A percentile compares a stretch with the other conserved stretches of the same genome.
These are phyloP conservation scores for Tillandsia fasciculata DNA, from an alignment of 176 grass and related monocot genomes.

Conservation along the genomic window DNA sequence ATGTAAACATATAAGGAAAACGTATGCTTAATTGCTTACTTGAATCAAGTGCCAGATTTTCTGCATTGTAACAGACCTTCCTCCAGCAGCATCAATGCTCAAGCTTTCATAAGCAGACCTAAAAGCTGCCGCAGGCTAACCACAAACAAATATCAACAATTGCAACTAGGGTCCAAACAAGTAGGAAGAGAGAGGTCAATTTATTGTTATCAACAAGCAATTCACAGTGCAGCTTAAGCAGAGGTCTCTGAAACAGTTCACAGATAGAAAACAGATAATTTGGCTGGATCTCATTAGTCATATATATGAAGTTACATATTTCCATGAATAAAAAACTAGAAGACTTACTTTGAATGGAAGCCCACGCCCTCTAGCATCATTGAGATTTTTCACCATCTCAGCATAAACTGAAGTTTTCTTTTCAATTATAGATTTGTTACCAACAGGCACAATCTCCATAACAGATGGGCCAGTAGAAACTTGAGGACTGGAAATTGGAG, in stretches of 20 bases:
- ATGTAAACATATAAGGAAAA: not conserved
- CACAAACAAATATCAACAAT: slow-evolving; percentile 28
- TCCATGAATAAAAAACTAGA: slow-evolving; percentile 15
- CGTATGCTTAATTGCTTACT: slow-evolving; percentile 29
- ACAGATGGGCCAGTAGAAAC: slow-evolving; percentile 34
- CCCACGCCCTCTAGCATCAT: slow-evolving; percentile 68
- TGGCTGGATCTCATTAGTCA: slow-evolving; percentile 11
- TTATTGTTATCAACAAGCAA: not conserved
- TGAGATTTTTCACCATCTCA: slow-evolving; percentile 59
- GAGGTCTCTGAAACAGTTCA: not conserved
- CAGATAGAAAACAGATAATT: not conserved
- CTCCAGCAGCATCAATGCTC: slow-evolving; percentile 48
- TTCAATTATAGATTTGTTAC: slow-evolving; percentile 77
- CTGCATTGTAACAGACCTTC: slow-evolving; percentile 82
- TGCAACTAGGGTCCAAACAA: not conserved
- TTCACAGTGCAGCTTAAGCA: not conserved
- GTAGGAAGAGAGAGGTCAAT: not conserved
- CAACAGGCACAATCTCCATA: slow-evolving; percentile 52
- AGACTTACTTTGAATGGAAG: slow-evolving; percentile 65
- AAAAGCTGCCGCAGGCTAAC: slow-evolving; percentile 74
- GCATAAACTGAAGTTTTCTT: slow-evolving; percentile 91
- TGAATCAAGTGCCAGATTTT: slow-evolving; percentile 95
- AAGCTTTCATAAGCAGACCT: slow-evolving; percentile 65
- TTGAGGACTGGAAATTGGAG: slow-evolving; percentile 52
- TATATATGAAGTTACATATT: slow-evolving; percentile 9